phyloP scores from a whole-genome alignment of 129 eudicot genomes.

The Saussurea involucrata region DNA sequence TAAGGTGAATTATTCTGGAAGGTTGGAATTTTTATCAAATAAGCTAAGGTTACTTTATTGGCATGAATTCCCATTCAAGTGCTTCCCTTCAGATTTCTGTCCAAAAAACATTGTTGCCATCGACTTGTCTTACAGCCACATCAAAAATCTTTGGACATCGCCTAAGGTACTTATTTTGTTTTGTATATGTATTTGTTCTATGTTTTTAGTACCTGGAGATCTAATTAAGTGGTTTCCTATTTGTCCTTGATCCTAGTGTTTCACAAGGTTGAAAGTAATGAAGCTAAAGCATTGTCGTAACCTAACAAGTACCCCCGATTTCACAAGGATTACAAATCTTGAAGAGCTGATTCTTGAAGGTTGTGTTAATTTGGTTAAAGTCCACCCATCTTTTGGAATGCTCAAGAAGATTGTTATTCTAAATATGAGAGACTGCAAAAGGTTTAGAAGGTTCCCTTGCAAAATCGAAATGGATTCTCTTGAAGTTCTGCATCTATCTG shows the following conservation, averaged over 20 bases:
- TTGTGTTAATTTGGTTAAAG: conserved; percentile 13
- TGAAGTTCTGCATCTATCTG: background rate
- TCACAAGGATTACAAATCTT: conserved; percentile 13
- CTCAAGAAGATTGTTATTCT: conserved; percentile 8
- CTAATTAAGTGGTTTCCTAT: background rate
- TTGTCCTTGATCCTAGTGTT: background rate
- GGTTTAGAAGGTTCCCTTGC: background rate
- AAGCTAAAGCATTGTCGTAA: conserved; percentile 21
- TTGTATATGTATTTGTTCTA: background rate
- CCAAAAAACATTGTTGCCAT: conserved; percentile 29
- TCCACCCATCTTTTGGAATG: conserved; percentile 19
- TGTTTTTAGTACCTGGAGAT: background rate
- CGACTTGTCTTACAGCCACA: background rate
- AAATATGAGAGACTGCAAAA: background rate
- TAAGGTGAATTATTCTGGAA: background rate
- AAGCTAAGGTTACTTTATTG: conserved; percentile 22
- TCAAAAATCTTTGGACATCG: conserved; percentile 19
- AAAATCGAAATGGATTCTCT: conserved; percentile 5
- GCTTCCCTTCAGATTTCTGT: conserved; percentile 13
- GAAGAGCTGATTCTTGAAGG: conserved; percentile 21
- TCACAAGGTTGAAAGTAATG: conserved; percentile 11
- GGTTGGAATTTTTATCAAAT: conserved; percentile 1
- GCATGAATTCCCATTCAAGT: conserved; percentile 12
- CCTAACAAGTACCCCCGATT: conserved; percentile 23
- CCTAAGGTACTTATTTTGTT: conserved; percentile 15